Evolutionary conservation across 2,329 filamentous ascomycete genomes (phyloP), one percentile per base, ranked within the genome.

Genomic region (Cladosporium sphaerospermum): DNA sequence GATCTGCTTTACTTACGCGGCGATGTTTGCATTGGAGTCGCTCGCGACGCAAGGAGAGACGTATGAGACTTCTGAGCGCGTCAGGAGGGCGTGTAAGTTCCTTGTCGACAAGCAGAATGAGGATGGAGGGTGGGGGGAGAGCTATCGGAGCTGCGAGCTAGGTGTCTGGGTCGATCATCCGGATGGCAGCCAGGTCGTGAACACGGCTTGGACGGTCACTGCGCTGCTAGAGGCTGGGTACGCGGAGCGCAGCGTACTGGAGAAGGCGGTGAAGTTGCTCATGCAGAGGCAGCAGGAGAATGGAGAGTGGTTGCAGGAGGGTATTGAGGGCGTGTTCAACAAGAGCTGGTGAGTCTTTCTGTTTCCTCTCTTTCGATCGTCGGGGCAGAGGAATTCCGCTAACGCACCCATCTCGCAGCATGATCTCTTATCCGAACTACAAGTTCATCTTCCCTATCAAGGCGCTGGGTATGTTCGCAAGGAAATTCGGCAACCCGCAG

Each of bases 391-490:
- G 14, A 28, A 19, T 28, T 5, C 2, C 34, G 34, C 10, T n/a
- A 36, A 18, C 23, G 11, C 50, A 54, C 53, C 58, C 41, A 62
- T 53, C 33, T 47, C 32, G 23, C 63, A 85, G 83, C 77, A 97
- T 96, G 89, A 99, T 99, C 60, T 93, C 89, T 0, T 99, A 99
- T 67, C 92, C 92, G 41, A 99, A 99, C 76, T 99, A 99, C 78
- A 99, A 97, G 75, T 93, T 96, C 69, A 88, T 86, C 54, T 99
- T 96, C 71, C 85, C 92, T 1, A 87, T 97, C 67, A 95, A 95
- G 73, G 93, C 93, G 2, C 70, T 99, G 59, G 93, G 93, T 4
- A 86, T 96, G 82, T 99, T 89, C 76, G 83, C 86, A 4, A 79
- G 75, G 62, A 81, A 78, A 58, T 91, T 85, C 59, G 86, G 86